Percentiles rank a stretch among this genome's conserved stretches.
Conservation (phyloP, 2,329 filamentous ascomycete species). For the Ustulina deusta region DNA sequence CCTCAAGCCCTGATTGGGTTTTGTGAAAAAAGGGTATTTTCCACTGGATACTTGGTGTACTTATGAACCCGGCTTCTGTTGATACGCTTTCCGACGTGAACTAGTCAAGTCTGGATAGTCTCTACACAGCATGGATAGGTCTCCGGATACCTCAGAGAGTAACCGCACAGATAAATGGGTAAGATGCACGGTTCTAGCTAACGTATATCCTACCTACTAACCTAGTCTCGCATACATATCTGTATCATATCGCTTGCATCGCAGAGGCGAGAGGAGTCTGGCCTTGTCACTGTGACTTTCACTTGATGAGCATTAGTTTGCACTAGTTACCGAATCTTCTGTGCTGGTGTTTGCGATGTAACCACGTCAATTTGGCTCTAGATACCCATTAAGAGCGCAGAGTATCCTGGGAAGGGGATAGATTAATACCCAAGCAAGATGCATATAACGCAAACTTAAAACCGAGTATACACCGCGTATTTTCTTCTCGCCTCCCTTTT, state of each 20-base stretch:
- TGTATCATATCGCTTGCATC: conserved; percentile 14
- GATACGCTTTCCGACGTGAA: conserved; percentile 19
- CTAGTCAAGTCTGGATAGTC: not conserved
- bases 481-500: conserved; percentile 1
- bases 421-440: conserved; percentile 10
- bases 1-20: conserved; percentile 18
- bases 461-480: conserved; percentile 19
- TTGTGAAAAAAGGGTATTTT: conserved; percentile 22
- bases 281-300: not conserved
- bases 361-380: not conserved
- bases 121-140: not conserved
- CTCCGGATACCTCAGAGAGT: conserved; percentile 4
- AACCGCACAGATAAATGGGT: not conserved
- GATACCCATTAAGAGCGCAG: not conserved
- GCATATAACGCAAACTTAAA: conserved; percentile 25
- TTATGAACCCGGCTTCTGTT: conserved; percentile 30
- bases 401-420: not conserved
- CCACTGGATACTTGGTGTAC: conserved; percentile 14
- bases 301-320: not conserved
- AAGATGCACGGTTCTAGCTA: conserved; percentile 14
- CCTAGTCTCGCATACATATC: not conserved
- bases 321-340: not conserved
- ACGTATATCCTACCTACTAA: conserved; percentile 12
- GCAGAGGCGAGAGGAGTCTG: not conserved
- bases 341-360: not conserved